phyloP scores from a whole-genome alignment of 1,284 basidiomycete genomes.

The Fomitiporia mediterranea region DNA sequence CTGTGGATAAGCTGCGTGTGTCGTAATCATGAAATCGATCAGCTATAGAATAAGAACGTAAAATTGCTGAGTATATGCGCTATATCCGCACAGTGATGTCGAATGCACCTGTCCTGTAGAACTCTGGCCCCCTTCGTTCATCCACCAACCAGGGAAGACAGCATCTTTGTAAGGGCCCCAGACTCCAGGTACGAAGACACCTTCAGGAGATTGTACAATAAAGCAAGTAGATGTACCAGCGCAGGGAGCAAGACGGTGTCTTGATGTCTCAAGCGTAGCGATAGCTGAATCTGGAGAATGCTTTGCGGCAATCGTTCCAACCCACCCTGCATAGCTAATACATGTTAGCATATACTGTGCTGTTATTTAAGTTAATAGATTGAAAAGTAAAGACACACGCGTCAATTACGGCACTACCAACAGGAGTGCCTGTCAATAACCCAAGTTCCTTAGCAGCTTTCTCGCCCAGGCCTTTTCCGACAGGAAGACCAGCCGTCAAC shows the following conservation, averaged over 20 bases:
- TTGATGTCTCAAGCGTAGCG: constrained; percentile 69
- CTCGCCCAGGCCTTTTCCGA: constrained; percentile 80
- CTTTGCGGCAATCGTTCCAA: constrained; percentile 90
- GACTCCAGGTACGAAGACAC: constrained; percentile 86
- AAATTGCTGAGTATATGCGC: constrained; percentile 6
- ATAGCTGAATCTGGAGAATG: constrained; percentile 40
- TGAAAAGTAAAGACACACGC: constrained; percentile 54
- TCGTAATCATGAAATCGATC: constrained; percentile 93
- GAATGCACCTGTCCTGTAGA: constrained; percentile 84
- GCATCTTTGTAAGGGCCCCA: constrained; percentile 97
- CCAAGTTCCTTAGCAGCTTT: constrained; percentile 84
- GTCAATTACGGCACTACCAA: constrained; percentile 94
- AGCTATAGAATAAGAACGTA: too few species aligned
- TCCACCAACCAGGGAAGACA: constrained; percentile 94
- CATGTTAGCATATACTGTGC: not conserved
- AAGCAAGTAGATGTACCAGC: constrained; percentile 97
- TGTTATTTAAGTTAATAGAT: not conserved
- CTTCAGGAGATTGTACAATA: constrained; percentile 64
- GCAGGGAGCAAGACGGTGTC: constrained; percentile 83
- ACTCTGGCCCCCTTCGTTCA: constrained; percentile 99
- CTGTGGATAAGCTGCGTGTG: constrained; percentile 78
- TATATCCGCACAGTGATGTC: constrained; percentile 8
- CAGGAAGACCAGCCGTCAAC: constrained; percentile 88
- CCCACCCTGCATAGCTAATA: constrained; percentile 91
- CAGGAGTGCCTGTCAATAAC: constrained; percentile 82